phyloP scores from a whole-genome alignment of 2,329 filamentous ascomycete genomes.

The Colletotrichum tropicicola region DNA sequence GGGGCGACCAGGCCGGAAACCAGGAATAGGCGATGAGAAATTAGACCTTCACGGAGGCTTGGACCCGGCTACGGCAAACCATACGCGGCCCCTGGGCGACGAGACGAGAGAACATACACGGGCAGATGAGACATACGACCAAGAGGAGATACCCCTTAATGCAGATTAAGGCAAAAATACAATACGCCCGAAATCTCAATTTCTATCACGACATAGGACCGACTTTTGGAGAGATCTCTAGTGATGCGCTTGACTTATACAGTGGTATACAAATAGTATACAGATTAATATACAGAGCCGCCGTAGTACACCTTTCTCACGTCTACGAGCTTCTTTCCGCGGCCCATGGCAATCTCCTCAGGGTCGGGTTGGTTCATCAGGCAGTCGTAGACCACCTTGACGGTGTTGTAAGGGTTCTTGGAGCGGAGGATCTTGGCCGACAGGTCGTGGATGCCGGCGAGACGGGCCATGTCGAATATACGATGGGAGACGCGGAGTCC shows the following conservation, averaged over 20 bases:
- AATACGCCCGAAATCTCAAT: too few species aligned
- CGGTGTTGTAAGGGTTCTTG: slow-evolving; percentile 96
- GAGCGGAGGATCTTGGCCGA: slow-evolving; percentile 84
- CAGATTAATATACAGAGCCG: slow-evolving; percentile 69
- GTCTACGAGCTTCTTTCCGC: slow-evolving; percentile 96
- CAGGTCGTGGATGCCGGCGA: slow-evolving; percentile 87
- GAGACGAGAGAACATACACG: neutral
- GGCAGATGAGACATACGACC: neutral
- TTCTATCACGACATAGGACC: neutral
- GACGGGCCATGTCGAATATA: slow-evolving; percentile 94
- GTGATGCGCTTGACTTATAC: slow-evolving; percentile 27
- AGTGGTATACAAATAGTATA: slow-evolving; percentile 27
- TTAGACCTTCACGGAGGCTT: neutral
- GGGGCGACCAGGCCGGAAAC: slow-evolving; percentile 60
- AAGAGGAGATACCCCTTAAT: slow-evolving; percentile 16
- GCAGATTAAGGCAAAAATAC: neutral
- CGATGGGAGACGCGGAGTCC: slow-evolving; percentile 90
- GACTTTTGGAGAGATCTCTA: neutral
- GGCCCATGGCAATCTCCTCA: slow-evolving; percentile 86
- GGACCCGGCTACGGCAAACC: neutral
- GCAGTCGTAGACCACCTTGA: slow-evolving; percentile 89
- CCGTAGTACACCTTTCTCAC: slow-evolving; percentile 97
- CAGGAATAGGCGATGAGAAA: slow-evolving; percentile 36
- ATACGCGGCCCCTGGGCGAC: neutral
- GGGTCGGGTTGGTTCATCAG: slow-evolving; percentile 86